Conservation (phyloP, 768 basidiomycete genomes). For the Rhodosporidiobolus odoratus region DNA sequence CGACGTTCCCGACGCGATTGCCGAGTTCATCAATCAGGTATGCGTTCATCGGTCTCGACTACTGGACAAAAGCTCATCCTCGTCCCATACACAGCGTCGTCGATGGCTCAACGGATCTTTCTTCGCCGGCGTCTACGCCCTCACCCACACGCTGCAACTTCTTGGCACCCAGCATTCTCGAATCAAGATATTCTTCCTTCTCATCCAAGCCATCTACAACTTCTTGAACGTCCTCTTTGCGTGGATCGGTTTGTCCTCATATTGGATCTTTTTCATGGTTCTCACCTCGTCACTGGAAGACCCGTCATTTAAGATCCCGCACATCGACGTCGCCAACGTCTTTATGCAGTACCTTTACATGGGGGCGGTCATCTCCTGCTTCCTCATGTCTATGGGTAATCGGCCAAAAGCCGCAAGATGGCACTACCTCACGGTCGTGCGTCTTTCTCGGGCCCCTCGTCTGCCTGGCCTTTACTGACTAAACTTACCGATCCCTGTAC, state of each 20-base stretch:
- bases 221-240: constrained; percentile 78
- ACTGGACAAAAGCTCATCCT: not conserved
- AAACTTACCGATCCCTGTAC: too few relatives aligned
- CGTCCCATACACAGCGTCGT: not conserved
- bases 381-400: constrained; percentile 94
- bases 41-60: constrained; percentile 64
- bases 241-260: constrained; percentile 79
- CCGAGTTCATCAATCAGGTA: constrained; percentile 73
- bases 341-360: constrained; percentile 67
- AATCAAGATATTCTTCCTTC: constrained; percentile 64
- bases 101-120: constrained; percentile 67
- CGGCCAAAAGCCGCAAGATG: constrained; percentile 53
- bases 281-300: constrained; percentile 62
- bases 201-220: constrained; percentile 80
- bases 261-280: constrained; percentile 36
- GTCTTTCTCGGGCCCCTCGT: not conserved
- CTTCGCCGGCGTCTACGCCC: constrained; percentile 88
- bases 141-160: constrained; percentile 78
- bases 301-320: constrained; percentile 54
- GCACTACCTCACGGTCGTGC: constrained; percentile 78
- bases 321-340: constrained; percentile 39
- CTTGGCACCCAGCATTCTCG: constrained; percentile 74
- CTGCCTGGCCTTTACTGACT: too few relatives aligned
- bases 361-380: constrained; percentile 77
- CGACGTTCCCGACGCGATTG: constrained; percentile 84